These are phyloP conservation scores for Macrocystidia cucumis DNA, from an alignment of 1,284 basidiomycete genomes.

Conservation along the genomic window DNA sequence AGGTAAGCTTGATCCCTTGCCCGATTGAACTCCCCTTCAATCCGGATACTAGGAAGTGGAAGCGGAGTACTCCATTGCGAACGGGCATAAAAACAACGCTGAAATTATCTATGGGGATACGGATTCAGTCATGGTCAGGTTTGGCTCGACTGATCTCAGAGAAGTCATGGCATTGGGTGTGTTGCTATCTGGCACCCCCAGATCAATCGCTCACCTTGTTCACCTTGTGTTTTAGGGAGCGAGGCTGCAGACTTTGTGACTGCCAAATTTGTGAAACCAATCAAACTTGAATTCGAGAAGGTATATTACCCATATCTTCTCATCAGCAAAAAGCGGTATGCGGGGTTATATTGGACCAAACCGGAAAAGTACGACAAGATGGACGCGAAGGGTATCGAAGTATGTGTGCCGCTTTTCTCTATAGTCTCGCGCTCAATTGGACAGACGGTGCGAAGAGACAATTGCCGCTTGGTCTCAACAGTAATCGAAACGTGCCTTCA, in stretches of 20 bases:
- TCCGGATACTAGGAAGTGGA: constrained; percentile 90
- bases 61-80: constrained; percentile 76
- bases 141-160: constrained; percentile 81
- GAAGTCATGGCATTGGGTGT: constrained; percentile 84
- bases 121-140: constrained; percentile 96
- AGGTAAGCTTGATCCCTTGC: constrained; percentile 32
- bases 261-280: constrained; percentile 84
- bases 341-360: constrained; percentile 93
- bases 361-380: constrained; percentile 95
- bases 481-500: constrained; percentile 95
- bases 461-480: constrained; percentile 91
- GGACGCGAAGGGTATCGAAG: constrained; percentile 98
- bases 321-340: constrained; percentile 97
- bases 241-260: constrained; percentile 96
- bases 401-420: constrained; percentile 25
- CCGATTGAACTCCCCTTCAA: too few species aligned
- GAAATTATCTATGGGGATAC: constrained; percentile 96
- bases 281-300: constrained; percentile 98
- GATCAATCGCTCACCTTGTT: background rate
- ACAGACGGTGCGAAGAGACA: constrained; percentile 92
- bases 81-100: constrained; percentile 82
- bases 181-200: constrained; percentile 10
- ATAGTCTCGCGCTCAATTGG: background rate
- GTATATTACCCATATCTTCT: constrained; percentile 96
- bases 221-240: constrained; percentile 47